Conservation (phyloP, 805 yeast genomes). For the Schizosaccharomyces japonicus region DNA sequence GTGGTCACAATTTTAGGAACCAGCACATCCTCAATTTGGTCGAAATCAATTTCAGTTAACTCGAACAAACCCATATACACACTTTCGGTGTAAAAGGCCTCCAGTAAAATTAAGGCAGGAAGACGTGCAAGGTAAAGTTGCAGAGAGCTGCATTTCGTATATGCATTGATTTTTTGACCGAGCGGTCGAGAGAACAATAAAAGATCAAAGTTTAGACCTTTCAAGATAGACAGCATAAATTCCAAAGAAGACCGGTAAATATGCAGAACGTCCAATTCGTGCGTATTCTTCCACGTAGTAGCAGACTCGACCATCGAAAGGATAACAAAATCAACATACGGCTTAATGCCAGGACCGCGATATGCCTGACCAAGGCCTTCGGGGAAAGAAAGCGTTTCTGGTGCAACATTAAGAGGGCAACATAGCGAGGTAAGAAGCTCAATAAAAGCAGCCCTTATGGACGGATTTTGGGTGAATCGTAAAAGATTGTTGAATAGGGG, state of each 20-base stretch:
- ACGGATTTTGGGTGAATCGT: background rate
- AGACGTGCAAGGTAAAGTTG: background rate
- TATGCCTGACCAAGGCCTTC: background rate
- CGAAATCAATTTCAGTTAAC: background rate
- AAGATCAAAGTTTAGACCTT: background rate
- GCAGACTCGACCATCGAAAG: background rate
- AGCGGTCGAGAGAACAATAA: background rate
- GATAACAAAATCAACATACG: constrained; percentile 3
- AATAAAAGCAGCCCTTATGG: background rate
- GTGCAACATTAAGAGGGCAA: background rate
- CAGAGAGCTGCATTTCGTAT: background rate
- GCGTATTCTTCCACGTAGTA: background rate
- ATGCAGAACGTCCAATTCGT: background rate
- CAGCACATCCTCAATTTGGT: background rate
- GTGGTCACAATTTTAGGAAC: background rate
- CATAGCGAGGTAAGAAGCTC: background rate
- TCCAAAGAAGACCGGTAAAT: background rate
- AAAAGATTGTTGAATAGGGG: background rate
- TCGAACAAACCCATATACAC: background rate
- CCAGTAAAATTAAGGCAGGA: background rate
- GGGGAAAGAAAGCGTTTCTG: background rate
- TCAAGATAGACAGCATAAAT: background rate
- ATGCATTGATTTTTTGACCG: background rate
- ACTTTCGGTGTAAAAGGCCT: background rate
- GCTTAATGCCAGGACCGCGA: background rate